Conservation (phyloP, 805 yeast species). For the Metschnikowia koreensis region DNA sequence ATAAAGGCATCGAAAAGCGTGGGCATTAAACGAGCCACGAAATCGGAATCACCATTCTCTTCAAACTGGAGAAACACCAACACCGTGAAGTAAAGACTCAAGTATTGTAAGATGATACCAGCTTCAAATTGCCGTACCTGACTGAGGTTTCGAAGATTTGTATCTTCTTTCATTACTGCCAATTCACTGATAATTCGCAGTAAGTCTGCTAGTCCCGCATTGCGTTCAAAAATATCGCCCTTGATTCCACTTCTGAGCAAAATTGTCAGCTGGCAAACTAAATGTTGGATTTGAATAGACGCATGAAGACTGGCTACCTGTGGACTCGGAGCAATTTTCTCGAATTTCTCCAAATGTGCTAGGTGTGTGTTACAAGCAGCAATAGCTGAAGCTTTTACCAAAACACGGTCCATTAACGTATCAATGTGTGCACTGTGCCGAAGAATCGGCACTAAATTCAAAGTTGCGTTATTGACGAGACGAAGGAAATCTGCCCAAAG, state of each 20-base stretch:
- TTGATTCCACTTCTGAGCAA: conserved; percentile 13
- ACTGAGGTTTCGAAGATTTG: conserved; percentile 14
- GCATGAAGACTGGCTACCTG: conserved; percentile 20
- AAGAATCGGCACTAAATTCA: conserved; percentile 26
- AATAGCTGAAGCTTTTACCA: conserved; percentile 24
- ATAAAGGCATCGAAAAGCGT: conserved; percentile 17
- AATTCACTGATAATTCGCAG: conserved; percentile 24
- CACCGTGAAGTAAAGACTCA: conserved; percentile 27
- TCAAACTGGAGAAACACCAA: conserved; percentile 37
- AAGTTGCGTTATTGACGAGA: conserved; percentile 26
- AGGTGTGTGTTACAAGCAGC: conserved; percentile 24
- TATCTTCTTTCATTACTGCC: conserved; percentile 25
- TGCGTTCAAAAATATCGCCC: conserved; percentile 3
- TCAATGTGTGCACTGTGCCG: conserved; percentile 23
- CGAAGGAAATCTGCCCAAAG: conserved; percentile 40
- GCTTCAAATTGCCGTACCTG: conserved; percentile 14
- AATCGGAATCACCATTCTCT: conserved; percentile 21
- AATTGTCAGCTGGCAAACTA: conserved; percentile 27
- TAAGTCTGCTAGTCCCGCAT: conserved; percentile 22
- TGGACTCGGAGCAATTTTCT: too few species aligned
- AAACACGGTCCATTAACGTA: conserved; percentile 17
- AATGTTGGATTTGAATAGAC: conserved; percentile 25
- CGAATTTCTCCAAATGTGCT: conserved; percentile 21
- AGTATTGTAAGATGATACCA: conserved; percentile 25
- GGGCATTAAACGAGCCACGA: conserved; percentile 17